Conservation (phyloP, 1,284 basidiomycete genomes). For the Puccinia hordei region DNA sequence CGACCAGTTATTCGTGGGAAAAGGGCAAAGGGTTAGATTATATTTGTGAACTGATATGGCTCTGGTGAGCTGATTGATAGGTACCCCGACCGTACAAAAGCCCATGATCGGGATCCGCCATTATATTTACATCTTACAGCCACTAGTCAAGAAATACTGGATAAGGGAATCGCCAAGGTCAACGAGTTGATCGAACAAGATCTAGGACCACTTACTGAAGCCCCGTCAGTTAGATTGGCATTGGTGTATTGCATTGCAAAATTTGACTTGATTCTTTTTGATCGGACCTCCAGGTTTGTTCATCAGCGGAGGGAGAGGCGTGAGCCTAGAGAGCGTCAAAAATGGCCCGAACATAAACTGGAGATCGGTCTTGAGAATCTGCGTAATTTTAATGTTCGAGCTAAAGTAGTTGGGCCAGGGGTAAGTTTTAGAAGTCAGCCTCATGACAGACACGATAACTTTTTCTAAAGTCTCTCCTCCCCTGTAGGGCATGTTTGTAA, state of each 20-base stretch:
- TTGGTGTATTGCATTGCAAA: background rate
- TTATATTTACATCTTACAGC: constrained; percentile 92
- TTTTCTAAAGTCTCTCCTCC: background rate
- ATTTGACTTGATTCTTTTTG: constrained; percentile 2
- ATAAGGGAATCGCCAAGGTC: constrained; percentile 77
- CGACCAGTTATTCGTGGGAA: too few relatives aligned
- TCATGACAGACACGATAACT: background rate
- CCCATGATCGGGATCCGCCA: constrained; percentile 87
- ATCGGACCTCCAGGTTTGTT: background rate
- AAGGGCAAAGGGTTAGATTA: too few relatives aligned
- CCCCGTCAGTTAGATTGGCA: constrained; percentile 63
- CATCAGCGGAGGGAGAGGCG: constrained; percentile 31
- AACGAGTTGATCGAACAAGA: constrained; percentile 82
- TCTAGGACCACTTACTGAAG: constrained; percentile 82
- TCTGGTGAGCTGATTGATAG: background rate
- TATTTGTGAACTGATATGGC: background rate
- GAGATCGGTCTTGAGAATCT: constrained; percentile 83
- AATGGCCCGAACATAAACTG: constrained; percentile 95
- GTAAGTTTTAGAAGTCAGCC: constrained; percentile 62
- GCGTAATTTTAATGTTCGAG: constrained; percentile 94
- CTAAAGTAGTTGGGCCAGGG: constrained; percentile 92
- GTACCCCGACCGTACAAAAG: constrained; percentile 77
- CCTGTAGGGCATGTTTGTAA: constrained; percentile 86
- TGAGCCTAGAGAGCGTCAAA: constrained; percentile 64
- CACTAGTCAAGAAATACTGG: constrained; percentile 73